A percentile compares a stretch with the other conserved stretches of the same genome.
Conservation (phyloP, 768 basidiomycete species). For the Boletus vinaceobasis region DNA sequence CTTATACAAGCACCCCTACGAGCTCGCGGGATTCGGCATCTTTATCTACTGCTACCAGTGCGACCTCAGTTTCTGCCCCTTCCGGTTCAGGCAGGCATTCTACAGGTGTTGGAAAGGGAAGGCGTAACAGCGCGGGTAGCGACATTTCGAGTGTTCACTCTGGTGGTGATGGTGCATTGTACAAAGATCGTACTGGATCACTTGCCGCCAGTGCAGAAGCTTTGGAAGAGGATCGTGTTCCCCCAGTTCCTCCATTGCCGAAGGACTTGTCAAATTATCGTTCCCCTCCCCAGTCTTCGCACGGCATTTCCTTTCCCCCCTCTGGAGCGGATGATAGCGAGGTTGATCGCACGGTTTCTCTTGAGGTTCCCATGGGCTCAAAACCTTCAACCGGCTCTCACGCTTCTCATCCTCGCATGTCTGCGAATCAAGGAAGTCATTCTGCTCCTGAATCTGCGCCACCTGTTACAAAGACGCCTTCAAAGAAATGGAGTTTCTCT, state of each 20-base stretch:
- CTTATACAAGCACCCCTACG: constrained; percentile 74
- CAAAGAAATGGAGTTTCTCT: constrained; percentile 98
- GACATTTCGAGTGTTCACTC: constrained; percentile 78
- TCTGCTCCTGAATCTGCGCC: constrained; percentile 44
- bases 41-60: constrained; percentile 72
- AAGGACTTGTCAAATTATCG: constrained; percentile 82
- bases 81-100: constrained; percentile 72
- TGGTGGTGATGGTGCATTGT: constrained; percentile 50
- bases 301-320: constrained; percentile 50
- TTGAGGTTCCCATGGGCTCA: constrained; percentile 45
- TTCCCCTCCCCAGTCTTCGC: constrained; percentile 61
- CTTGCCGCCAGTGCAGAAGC: constrained; percentile 58
- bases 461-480: constrained; percentile 66
- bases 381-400: constrained; percentile 27
- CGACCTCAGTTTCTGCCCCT: constrained; percentile 63
- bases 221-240: constrained; percentile 66
- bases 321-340: constrained; percentile 44
- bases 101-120: constrained; percentile 51
- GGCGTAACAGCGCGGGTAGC: constrained; percentile 83
- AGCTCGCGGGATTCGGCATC: constrained; percentile 87
- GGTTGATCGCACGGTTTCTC: constrained; percentile 45
- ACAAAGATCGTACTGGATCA: constrained; percentile 67
- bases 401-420: constrained; percentile 38
- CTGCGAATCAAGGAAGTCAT: constrained; percentile 35
- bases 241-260: constrained; percentile 89